These are phyloP conservation scores for Nakaseomyces delphensis DNA, from an alignment of 1,139 yeast genomes.

Conservation along the genomic window DNA sequence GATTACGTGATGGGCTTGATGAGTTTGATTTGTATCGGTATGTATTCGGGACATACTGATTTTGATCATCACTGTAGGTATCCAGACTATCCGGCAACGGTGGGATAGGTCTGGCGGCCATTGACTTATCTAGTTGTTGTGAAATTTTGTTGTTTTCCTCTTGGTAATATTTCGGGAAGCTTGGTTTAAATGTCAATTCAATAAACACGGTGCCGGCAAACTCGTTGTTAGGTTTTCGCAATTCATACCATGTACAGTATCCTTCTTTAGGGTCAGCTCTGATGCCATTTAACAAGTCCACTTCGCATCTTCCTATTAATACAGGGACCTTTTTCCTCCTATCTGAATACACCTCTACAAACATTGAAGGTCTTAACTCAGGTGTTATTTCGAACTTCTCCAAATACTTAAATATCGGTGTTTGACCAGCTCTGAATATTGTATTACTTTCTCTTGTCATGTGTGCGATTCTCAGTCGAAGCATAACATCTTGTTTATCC, in stretches of 20 bases:
- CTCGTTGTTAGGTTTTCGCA: constrained; percentile 50
- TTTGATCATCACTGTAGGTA: not conserved
- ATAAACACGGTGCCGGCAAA: constrained; percentile 84
- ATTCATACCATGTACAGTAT: constrained; percentile 77
- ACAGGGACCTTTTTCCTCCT: constrained; percentile 83
- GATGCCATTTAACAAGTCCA: constrained; percentile 68
- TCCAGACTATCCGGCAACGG: constrained; percentile 30
- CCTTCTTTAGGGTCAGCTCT: constrained; percentile 61
- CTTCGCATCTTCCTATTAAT: constrained; percentile 71
- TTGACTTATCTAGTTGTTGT: constrained; percentile 23
- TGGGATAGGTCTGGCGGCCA: constrained; percentile 33
- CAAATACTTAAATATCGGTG: constrained; percentile 80
- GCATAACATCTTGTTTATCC: constrained; percentile 86
- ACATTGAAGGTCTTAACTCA: constrained; percentile 54
- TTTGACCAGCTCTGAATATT: constrained; percentile 79
- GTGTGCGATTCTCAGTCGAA: constrained; percentile 72
- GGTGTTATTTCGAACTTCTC: constrained; percentile 57
- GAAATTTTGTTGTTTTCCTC: constrained; percentile 13
- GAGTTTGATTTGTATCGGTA: not conserved
- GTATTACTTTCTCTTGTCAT: constrained; percentile 67
- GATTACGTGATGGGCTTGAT: not conserved
- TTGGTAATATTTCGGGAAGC: constrained; percentile 34
- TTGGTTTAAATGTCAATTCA: constrained; percentile 87
- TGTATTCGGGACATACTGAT: constrained; percentile 7
- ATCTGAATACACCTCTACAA: constrained; percentile 65